These are phyloP conservation scores for Senecio squalidus DNA, from an alignment of 140 eudicot species.

Conservation along the genomic window DNA sequence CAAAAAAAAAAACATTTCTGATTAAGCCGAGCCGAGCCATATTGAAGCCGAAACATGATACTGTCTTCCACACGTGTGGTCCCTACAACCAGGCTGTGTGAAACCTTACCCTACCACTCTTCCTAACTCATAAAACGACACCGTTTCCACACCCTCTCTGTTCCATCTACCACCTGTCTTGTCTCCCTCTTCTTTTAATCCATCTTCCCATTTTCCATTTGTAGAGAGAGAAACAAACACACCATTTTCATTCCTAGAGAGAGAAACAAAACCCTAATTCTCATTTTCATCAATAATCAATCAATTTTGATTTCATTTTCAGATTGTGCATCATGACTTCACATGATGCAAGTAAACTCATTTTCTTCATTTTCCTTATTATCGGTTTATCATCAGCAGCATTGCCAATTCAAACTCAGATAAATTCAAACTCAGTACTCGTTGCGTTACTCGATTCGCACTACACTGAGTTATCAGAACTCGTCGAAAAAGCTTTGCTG, in stretches of 20 bases:
- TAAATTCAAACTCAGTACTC: constrained; percentile 80
- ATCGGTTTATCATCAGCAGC: constrained; percentile 19
- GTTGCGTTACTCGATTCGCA: constrained; percentile 88
- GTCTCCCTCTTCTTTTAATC: constrained; percentile 36
- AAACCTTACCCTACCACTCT: constrained; percentile 7
- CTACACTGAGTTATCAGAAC: constrained; percentile 83
- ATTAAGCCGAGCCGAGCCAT: background rate
- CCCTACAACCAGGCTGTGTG: constrained; percentile 34
- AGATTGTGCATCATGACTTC: constrained; percentile 53
- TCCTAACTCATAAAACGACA: constrained; percentile 37
- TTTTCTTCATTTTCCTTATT: constrained; percentile 9
- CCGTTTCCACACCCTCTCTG: constrained; percentile 23
- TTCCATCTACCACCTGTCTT: constrained; percentile 30
- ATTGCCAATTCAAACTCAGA: constrained; percentile 45
- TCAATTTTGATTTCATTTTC: background rate
- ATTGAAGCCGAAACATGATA: constrained; percentile 14
- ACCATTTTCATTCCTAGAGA: constrained; percentile 12
- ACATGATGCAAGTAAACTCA: constrained; percentile 44
- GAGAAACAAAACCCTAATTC: constrained; percentile 1
- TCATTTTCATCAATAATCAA: background rate
- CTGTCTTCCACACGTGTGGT: constrained; percentile 31
- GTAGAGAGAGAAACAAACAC: constrained; percentile 16
- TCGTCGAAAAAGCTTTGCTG: constrained; percentile 77
- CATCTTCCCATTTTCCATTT: constrained; percentile 11
- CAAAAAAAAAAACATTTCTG: background rate